These are phyloP conservation scores for Corinectria fuckeliana DNA, from an alignment of 2,329 filamentous ascomycete species.

Conservation along the genomic window DNA sequence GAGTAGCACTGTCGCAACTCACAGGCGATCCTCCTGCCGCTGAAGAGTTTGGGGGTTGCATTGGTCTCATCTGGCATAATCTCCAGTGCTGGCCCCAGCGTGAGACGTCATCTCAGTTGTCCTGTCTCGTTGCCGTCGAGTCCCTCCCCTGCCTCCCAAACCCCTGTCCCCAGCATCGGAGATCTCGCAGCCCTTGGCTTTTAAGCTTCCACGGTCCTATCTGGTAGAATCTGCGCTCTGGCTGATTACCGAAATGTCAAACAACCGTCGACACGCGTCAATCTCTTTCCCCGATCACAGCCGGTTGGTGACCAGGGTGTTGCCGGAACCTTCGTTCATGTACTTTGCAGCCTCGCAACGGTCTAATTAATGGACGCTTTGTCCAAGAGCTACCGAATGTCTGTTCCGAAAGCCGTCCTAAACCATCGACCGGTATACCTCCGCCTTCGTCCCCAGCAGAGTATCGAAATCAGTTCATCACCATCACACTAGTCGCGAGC, in stretches of 20 bases:
- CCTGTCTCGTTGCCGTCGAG: not conserved
- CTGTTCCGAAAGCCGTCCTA: not conserved
- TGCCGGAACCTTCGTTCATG: constrained; percentile 11
- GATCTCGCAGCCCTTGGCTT: not conserved
- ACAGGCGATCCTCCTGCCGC: not conserved
- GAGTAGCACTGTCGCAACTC: not conserved
- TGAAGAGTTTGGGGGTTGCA: constrained; percentile 6
- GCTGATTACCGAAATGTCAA: constrained; percentile 6
- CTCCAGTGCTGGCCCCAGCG: not conserved
- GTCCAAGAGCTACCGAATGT: constrained; percentile 8
- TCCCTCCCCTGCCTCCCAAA: not conserved
- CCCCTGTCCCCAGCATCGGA: not conserved
- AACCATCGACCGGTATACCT: not conserved
- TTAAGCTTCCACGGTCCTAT: not conserved
- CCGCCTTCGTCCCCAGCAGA: not conserved
- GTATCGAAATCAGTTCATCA: constrained; percentile 10
- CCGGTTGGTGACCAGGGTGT: not conserved
- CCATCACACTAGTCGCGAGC: not conserved
- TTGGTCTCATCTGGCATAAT: not conserved
- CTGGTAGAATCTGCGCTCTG: not conserved
- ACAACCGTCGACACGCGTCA: not conserved
- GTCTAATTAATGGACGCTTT: constrained; percentile 5
- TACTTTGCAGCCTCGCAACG: not conserved
- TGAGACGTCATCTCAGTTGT: constrained; percentile 5
- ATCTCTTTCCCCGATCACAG: not conserved